Evolutionary conservation across 495 filamentous ascomycete species (phyloP).

Genomic region (Hyaloscypha finlandica): DNA sequence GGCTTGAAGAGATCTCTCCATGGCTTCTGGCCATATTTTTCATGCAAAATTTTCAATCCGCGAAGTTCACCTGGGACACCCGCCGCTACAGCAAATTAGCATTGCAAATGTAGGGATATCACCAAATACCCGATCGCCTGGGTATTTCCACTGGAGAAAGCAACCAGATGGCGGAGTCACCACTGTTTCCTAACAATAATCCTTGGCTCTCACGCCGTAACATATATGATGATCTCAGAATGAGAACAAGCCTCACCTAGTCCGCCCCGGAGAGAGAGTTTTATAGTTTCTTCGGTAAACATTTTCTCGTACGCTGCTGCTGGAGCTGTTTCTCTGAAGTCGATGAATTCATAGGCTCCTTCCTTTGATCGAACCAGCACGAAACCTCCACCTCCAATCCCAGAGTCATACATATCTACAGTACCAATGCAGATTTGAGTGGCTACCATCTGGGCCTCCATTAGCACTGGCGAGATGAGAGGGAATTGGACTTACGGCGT

Average conservation of each 20-base stretch:
- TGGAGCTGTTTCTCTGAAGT: constrained; percentile 85
- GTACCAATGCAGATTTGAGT: constrained; percentile 74
- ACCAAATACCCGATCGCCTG: too few species aligned
- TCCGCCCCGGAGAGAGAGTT: too few species aligned
- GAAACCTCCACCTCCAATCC: constrained; percentile 85
- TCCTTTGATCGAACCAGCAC: constrained; percentile 67
- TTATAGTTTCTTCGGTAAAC: constrained; percentile 48
- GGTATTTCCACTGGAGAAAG: too few species aligned
- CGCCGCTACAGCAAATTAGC: constrained; percentile 62
- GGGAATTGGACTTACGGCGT: too few species aligned
- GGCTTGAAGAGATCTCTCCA: constrained; percentile 70
- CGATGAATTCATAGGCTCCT: constrained; percentile 71
- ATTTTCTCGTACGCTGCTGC: constrained; percentile 75
- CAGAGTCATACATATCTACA: constrained; percentile 81
- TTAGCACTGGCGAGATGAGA: not conserved
- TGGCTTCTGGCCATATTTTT: constrained; percentile 65
- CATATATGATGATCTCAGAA: too few species aligned
- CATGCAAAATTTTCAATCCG: constrained; percentile 74
- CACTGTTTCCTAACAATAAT: too few species aligned
- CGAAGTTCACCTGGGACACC: constrained; percentile 84
- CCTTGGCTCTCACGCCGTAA: too few species aligned
- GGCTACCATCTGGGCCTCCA: constrained; percentile 49
- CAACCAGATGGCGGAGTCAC: too few species aligned
- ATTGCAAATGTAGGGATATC: constrained; percentile 41
- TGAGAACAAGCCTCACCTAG: too few species aligned